Evolutionary conservation across 768 basidiomycete species (phyloP).

Genomic region (Auricularia auricula-judae): DNA sequence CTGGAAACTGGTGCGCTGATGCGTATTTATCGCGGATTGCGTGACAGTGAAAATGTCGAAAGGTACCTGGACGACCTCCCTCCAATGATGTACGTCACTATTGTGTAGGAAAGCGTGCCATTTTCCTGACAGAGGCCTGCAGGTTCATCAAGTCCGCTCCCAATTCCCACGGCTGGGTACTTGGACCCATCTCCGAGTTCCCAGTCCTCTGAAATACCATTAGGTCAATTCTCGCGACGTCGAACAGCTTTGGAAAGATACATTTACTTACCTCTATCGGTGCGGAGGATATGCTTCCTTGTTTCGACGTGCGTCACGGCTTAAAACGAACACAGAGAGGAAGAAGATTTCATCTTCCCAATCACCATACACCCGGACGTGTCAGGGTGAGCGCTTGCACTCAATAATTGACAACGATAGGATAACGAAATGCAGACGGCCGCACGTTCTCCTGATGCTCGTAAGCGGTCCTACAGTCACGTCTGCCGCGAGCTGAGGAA

Average conservation of each 20-base stretch:
- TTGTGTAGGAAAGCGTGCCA: background rate
- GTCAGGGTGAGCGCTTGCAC: conserved; percentile 34
- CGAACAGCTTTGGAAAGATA: conserved; percentile 68
- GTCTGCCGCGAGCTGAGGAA: too few relatives aligned
- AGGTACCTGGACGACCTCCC: conserved; percentile 67
- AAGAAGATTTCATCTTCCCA: conserved; percentile 59
- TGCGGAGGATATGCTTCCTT: conserved; percentile 10
- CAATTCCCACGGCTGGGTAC: conserved; percentile 65
- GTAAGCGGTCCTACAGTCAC: conserved; percentile 22
- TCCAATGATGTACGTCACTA: conserved; percentile 47
- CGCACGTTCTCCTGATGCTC: conserved; percentile 67
- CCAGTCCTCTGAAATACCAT: background rate
- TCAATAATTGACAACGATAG: background rate
- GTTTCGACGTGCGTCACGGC: background rate
- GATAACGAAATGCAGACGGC: conserved; percentile 27
- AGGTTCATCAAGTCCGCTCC: conserved; percentile 61
- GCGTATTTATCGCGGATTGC: background rate
- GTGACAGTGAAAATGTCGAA: background rate
- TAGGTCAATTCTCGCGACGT: conserved; percentile 56
- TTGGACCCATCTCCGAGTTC: background rate
- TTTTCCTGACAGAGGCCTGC: background rate
- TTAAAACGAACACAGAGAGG: conserved; percentile 28
- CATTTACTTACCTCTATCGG: conserved; percentile 58
- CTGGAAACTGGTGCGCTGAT: conserved; percentile 50
- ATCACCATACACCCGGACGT: conserved; percentile 75